Evolutionary conservation across 768 basidiomycete genomes (phyloP).

Genomic region (Leccinellum rugosiceps): DNA sequence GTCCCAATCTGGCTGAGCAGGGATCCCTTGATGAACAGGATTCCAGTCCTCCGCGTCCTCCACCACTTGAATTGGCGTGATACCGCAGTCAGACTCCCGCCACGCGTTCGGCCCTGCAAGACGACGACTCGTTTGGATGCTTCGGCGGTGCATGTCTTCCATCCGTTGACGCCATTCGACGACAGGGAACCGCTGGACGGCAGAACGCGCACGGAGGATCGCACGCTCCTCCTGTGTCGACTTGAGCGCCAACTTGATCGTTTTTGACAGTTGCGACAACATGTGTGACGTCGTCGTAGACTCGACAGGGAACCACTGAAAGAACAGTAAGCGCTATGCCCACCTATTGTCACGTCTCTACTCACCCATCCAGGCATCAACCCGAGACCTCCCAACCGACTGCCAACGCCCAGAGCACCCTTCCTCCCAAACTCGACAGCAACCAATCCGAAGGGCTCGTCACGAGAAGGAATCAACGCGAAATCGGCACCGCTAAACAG

Average conservation of each 20-base stretch:
- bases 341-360: conserved; percentile 7
- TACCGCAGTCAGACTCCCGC: conserved; percentile 67
- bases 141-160: conserved; percentile 92
- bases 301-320: conserved; percentile 95
- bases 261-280: conserved; percentile 92
- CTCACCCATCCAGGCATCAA: conserved; percentile 97
- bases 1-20: conserved; percentile 78
- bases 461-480: conserved; percentile 91
- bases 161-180: conserved; percentile 96
- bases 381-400: conserved; percentile 90
- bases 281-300: conserved; percentile 90
- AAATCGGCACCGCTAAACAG: conserved; percentile 95
- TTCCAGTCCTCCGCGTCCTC: conserved; percentile 78
- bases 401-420: conserved; percentile 93
- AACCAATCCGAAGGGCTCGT: conserved; percentile 94
- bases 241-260: conserved; percentile 90
- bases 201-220: conserved; percentile 88
- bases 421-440: conserved; percentile 97
- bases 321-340: neutral
- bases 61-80: conserved; percentile 42
- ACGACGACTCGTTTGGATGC: conserved; percentile 67
- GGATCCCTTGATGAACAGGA: conserved; percentile 61
- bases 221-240: conserved; percentile 90
- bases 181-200: conserved; percentile 94
- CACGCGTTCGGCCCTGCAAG: conserved; percentile 73